Evolutionary conservation across 345 rosid genomes (phyloP).

Genomic region (Rhizophora mangle): DNA sequence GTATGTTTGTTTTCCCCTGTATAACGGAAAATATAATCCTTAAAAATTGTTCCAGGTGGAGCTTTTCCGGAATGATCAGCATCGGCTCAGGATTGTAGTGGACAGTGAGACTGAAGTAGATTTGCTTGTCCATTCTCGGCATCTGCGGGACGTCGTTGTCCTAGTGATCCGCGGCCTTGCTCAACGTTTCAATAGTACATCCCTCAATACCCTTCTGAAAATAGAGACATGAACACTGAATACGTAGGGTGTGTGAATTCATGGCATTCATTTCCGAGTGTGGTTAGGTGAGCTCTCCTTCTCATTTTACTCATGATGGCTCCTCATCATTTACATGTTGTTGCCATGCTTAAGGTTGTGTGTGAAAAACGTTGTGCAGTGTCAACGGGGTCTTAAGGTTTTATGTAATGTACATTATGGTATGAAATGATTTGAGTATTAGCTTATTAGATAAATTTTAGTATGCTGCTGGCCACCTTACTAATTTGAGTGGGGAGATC

Average conservation of each 20-base stretch:
- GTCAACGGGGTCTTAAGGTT: background rate
- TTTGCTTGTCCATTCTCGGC: constrained; percentile 77
- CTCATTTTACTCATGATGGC: background rate
- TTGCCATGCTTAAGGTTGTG: background rate
- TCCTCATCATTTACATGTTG: background rate
- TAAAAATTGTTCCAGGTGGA: constrained; percentile 52
- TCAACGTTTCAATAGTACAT: constrained; percentile 91
- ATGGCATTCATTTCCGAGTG: background rate
- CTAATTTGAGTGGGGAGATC: too few relatives aligned
- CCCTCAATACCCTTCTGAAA: constrained; percentile 90
- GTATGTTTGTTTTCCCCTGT: background rate
- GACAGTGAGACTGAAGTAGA: constrained; percentile 82
- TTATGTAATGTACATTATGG: background rate
- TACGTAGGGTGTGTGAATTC: constrained; percentile 3
- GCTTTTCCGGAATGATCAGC: constrained; percentile 76
- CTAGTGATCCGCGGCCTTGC: constrained; percentile 90
- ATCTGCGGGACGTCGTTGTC: constrained; percentile 67
- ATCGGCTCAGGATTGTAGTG: constrained; percentile 77
- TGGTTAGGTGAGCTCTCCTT: background rate
- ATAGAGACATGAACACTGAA: constrained; percentile 45
- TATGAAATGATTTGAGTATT: background rate
- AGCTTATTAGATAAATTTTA: too few relatives aligned
- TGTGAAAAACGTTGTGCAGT: background rate
- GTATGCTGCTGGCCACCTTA: too few relatives aligned
- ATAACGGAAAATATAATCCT: background rate